Evolutionary conservation across 1,139 yeast genomes (phyloP).

Genomic region (Kodamaea alishanica): DNA sequence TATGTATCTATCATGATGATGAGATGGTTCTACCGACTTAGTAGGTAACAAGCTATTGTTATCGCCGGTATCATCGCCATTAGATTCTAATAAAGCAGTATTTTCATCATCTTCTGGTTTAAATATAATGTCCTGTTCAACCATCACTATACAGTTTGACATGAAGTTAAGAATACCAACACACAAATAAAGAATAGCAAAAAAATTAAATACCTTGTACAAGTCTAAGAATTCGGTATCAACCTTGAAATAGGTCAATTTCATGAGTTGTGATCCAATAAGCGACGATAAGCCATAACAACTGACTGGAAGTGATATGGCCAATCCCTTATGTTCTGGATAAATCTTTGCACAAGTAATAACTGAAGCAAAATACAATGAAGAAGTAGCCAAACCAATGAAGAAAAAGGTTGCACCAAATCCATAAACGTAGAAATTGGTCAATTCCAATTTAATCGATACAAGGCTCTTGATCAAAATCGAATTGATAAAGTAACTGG

Average conservation of each 20-base stretch:
- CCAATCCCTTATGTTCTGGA: constrained; percentile 70
- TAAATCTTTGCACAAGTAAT: constrained; percentile 81
- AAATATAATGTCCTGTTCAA: constrained; percentile 52
- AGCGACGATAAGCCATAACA: constrained; percentile 81
- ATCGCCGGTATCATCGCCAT: constrained; percentile 12
- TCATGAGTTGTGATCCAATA: constrained; percentile 55
- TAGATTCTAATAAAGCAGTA: constrained; percentile 18
- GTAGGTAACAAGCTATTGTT: constrained; percentile 18
- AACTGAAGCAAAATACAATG: constrained; percentile 72
- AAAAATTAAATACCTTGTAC: constrained; percentile 51
- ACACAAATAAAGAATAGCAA: constrained; percentile 53
- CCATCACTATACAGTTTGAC: constrained; percentile 60
- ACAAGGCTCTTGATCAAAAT: neutral
- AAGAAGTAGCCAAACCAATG: constrained; percentile 79
- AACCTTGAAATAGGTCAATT: constrained; percentile 34
- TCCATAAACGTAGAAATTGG: constrained; percentile 18
- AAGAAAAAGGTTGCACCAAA: constrained; percentile 38
- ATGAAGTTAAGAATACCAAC: constrained; percentile 59
- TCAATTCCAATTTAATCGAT: constrained; percentile 1
- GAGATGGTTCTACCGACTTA: constrained; percentile 36
- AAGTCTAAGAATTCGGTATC: constrained; percentile 39
- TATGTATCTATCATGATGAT: constrained; percentile 47
- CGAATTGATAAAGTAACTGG: constrained; percentile 58
- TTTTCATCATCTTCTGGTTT: constrained; percentile 25
- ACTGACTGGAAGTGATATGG: constrained; percentile 85